Base-by-base conservation (phyloP, 1,139 yeast species). In the Chernovozyma sophiae-reginae region DNA sequence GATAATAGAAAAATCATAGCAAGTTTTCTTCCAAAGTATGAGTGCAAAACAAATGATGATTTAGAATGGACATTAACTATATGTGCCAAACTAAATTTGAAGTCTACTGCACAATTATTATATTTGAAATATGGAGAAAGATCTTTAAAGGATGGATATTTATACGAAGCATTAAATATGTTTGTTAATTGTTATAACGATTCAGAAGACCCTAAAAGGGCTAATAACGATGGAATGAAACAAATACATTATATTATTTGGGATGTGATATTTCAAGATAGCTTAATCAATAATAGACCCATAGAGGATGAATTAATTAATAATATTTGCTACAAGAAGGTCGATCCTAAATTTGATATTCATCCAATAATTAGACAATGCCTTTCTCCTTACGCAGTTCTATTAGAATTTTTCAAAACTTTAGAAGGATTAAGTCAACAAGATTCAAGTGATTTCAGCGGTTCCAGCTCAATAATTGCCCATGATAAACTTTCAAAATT, bases 21-120 rank as follows among this genome's bases (percentile, higher is more conserved):
- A 3, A 79, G 78, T 37, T 69, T 74, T 38, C 61, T 86, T 26
- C 89, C 90, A 8, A 61, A 63, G 14, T 81, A 70, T 49, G 66
- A 77, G 29, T 78, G 79, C 49, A 61, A 70, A 34, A 74, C 81
- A 6, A 81, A 81, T 48, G 92, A 83, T 50, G 95, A 86, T 49
- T 68, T 83, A 44, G 94, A 85, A 53, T 85, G 95, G 94, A 77
- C 83, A 23, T 62, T 86, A 36, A 75, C 86, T 1, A 66, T 71
- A 15, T 73, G 79, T 47, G 68, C 74, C 30, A 60, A 63, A 38
- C 53, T 70, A 31, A 63, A 63, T 31, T 53, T 73, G 33, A 66
- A 76, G n/a, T 58, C 70, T 4, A 77, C 85, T 8, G 79, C 85
- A 1, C 68, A 69, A 43, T 62, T 65, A 31, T 58, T 78, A 13